Evolutionary conservation across 2,329 filamentous ascomycete genomes (phyloP).

Genomic region (Aspergillus candidus): DNA sequence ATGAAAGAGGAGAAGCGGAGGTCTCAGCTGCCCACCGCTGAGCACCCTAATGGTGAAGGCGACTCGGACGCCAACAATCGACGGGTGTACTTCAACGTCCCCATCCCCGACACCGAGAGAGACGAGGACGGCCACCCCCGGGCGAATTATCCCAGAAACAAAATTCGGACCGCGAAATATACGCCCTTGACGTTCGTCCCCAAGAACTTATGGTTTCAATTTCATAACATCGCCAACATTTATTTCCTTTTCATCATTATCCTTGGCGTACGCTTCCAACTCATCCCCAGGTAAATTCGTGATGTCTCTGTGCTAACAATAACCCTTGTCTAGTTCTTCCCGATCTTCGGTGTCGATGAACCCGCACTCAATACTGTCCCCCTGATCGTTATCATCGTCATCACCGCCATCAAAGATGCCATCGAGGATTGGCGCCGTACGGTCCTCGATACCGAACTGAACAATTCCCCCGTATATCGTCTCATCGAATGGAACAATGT

Average conservation of each 20-base stretch:
- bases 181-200: conserved; percentile 91
- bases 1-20: conserved; percentile 65
- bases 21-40: conserved; percentile 38
- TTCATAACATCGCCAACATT: conserved; percentile 96
- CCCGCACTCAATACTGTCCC: conserved; percentile 86
- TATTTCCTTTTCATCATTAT: conserved; percentile 98
- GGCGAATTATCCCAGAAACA: conserved; percentile 75
- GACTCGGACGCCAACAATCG: conserved; percentile 39
- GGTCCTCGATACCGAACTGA: conserved; percentile 83
- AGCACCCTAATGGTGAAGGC: conserved; percentile 16
- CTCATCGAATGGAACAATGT: conserved; percentile 86
- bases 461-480: conserved; percentile 91
- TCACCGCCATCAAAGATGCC: conserved; percentile 90
- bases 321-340: conserved; percentile 64
- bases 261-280: conserved; percentile 65
- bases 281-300: background rate
- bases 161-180: conserved; percentile 97
- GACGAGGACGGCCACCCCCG: conserved; percentile 75
- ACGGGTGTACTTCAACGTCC: conserved; percentile 69
- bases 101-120: conserved; percentile 65
- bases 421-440: conserved; percentile 94
- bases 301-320: conserved; percentile 12
- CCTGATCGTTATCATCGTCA: conserved; percentile 80
- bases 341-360: conserved; percentile 88
- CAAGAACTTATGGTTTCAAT: conserved; percentile 96